These are phyloP conservation scores for Pseudogymnoascus sp. DNA, from an alignment of 2,329 filamentous ascomycete genomes.

Conservation along the genomic window DNA sequence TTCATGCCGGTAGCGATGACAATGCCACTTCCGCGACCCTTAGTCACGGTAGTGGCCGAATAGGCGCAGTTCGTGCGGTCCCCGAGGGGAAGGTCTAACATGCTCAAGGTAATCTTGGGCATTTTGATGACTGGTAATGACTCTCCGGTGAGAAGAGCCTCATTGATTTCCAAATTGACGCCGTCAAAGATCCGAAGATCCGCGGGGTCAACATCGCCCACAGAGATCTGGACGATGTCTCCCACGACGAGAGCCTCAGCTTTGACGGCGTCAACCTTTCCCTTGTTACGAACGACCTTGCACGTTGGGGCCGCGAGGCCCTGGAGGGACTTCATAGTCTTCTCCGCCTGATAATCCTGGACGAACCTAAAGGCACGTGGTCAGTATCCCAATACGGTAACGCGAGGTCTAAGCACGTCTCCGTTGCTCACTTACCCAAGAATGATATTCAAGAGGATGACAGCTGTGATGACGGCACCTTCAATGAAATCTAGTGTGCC, in stretches of 20 bases:
- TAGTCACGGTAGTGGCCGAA: constrained; percentile 65
- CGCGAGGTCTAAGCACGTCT: background rate
- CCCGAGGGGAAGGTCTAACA: constrained; percentile 51
- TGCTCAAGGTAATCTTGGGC: constrained; percentile 43
- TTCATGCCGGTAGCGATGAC: constrained; percentile 66
- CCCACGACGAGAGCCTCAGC: constrained; percentile 56
- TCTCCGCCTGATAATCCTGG: constrained; percentile 56
- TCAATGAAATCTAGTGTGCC: constrained; percentile 59
- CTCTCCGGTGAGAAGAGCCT: constrained; percentile 68
- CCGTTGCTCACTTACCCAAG: constrained; percentile 45
- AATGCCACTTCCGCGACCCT: constrained; percentile 62
- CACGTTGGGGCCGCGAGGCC: constrained; percentile 41
- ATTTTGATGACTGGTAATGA: constrained; percentile 63
- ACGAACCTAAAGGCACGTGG: constrained; percentile 38
- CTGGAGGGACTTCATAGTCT: constrained; percentile 52
- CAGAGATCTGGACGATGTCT: constrained; percentile 56
- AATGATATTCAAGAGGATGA: constrained; percentile 61
- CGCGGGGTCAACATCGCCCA: constrained; percentile 64
- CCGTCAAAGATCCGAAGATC: constrained; percentile 59
- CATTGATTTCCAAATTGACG: constrained; percentile 71
- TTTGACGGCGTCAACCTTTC: constrained; percentile 44
- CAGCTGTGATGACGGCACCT: constrained; percentile 55
- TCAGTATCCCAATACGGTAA: constrained; percentile 19
- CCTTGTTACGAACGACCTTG: constrained; percentile 50
- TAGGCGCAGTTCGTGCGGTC: constrained; percentile 67